Conservation (phyloP, 345 rosid genomes). For the Gossypium sturtianum region DNA sequence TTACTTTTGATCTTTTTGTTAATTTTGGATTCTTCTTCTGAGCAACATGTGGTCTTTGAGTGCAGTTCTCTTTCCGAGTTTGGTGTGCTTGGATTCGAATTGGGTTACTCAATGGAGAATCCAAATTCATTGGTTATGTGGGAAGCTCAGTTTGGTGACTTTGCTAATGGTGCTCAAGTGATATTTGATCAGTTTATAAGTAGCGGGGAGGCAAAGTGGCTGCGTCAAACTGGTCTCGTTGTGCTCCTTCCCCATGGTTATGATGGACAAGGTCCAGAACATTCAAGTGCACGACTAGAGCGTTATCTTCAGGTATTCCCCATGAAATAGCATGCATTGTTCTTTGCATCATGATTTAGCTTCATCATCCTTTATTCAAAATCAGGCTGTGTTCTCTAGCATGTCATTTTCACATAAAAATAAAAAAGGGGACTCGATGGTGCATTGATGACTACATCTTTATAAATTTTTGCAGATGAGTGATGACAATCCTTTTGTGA, state of each 20-base stretch:
- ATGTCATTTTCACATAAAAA: too few species aligned
- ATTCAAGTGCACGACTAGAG: slow-evolving; percentile 78
- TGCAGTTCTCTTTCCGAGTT: slow-evolving; percentile 83
- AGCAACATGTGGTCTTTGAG: neutral
- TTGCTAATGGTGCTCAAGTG: slow-evolving; percentile 81
- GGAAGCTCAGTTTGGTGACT: slow-evolving; percentile 91
- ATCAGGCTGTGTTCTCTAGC: too few species aligned
- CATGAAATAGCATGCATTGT: too few species aligned
- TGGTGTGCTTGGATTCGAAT: slow-evolving; percentile 77
- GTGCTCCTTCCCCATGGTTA: slow-evolving; percentile 77
- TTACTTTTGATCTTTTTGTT: neutral
- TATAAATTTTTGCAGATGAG: slow-evolving; percentile 48
- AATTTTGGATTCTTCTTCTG: neutral
- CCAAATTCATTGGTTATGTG: slow-evolving; percentile 73
- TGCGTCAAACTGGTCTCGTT: slow-evolving; percentile 78
- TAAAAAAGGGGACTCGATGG: too few species aligned
- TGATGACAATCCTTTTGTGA: slow-evolving; percentile 70
- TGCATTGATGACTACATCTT: too few species aligned
- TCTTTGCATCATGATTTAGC: too few species aligned
- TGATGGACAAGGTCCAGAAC: slow-evolving; percentile 90
- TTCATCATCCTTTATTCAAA: too few species aligned
- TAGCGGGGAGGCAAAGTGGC: slow-evolving; percentile 83
- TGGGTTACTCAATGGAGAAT: slow-evolving; percentile 86
- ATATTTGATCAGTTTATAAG: slow-evolving; percentile 78
- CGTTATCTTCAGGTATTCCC: slow-evolving; percentile 62